Evolutionary conservation across 345 rosid genomes (phyloP).

Genomic region (Psidium friedrichsthalianum): DNA sequence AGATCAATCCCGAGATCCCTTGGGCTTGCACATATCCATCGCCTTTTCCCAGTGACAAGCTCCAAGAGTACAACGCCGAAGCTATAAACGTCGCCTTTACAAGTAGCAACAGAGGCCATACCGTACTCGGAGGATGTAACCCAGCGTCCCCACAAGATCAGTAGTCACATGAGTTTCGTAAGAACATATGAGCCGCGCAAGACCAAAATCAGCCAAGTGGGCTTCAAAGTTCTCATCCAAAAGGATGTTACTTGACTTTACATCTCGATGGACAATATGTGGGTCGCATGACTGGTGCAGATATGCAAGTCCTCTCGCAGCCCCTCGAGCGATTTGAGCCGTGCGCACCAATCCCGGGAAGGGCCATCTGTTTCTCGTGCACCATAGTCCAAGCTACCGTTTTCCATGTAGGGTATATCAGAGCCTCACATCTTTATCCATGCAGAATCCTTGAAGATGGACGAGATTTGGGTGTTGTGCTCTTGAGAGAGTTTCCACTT

Average conservation of each 20-base stretch:
- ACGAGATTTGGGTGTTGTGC: slow-evolving; percentile 92
- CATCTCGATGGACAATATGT: slow-evolving; percentile 73
- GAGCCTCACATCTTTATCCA: slow-evolving; percentile 39
- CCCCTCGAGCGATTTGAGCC: slow-evolving; percentile 71
- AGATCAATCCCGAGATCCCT: slow-evolving; percentile 54
- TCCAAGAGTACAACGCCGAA: slow-evolving; percentile 88
- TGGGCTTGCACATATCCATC: slow-evolving; percentile 70
- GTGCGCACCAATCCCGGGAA: slow-evolving; percentile 39
- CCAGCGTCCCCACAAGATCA: slow-evolving; percentile 82
- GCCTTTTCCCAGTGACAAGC: slow-evolving; percentile 74
- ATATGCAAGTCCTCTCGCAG: slow-evolving; percentile 60
- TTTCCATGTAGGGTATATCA: slow-evolving; percentile 85
- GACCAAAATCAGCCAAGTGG: slow-evolving; percentile 87
- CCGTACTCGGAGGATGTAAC: slow-evolving; percentile 90
- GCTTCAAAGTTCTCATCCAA: slow-evolving; percentile 62
- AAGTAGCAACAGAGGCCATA: slow-evolving; percentile 77
- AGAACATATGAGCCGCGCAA: slow-evolving; percentile 64
- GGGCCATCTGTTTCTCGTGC: slow-evolving; percentile 75
- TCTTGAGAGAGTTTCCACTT: slow-evolving; percentile 84
- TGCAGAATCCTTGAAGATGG: slow-evolving; percentile 68
- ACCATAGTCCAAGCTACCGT: slow-evolving; percentile 88
- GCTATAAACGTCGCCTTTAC: slow-evolving; percentile 77
- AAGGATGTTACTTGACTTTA: slow-evolving; percentile 80
- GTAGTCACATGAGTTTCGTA: slow-evolving; percentile 77
- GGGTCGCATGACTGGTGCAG: slow-evolving; percentile 84